These are phyloP conservation scores for Wickerhamiella qilinensis DNA, from an alignment of 805 yeast genomes.

Conservation along the genomic window DNA sequence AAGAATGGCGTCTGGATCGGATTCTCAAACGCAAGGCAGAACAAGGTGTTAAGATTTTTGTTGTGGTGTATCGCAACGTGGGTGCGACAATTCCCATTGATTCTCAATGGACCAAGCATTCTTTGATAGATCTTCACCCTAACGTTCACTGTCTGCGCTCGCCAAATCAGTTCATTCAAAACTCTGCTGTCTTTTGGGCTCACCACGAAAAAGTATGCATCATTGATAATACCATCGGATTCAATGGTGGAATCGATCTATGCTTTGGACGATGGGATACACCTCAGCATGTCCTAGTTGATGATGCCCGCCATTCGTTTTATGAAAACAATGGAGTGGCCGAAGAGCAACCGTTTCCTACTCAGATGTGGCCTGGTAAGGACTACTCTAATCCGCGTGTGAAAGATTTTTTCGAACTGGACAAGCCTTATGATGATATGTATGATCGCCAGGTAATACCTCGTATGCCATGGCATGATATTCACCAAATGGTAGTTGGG, in stretches of 20 bases:
- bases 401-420: constrained; percentile 65
- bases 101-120: constrained; percentile 87
- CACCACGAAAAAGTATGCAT: constrained; percentile 90
- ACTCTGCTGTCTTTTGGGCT: constrained; percentile 94
- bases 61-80: constrained; percentile 84
- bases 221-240: constrained; percentile 75
- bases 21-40: constrained; percentile 77
- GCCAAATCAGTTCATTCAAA: constrained; percentile 76
- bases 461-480: constrained; percentile 99
- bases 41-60: constrained; percentile 86
- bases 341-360: constrained; percentile 13
- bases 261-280: constrained; percentile 96
- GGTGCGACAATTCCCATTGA: constrained; percentile 88
- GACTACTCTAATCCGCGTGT: constrained; percentile 94
- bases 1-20: constrained; percentile 83
- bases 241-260: constrained; percentile 88
- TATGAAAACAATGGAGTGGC: constrained; percentile 13
- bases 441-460: constrained; percentile 69
- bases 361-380: constrained; percentile 83
- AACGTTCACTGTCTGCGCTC: constrained; percentile 85
- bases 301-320: constrained; percentile 37
- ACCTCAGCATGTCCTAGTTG: constrained; percentile 81
- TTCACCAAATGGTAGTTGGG: constrained; percentile 90
- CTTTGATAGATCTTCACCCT: constrained; percentile 66
- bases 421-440: constrained; percentile 82